Conservation (phyloP, 768 basidiomycete genomes). For the Suillus bovinus region DNA sequence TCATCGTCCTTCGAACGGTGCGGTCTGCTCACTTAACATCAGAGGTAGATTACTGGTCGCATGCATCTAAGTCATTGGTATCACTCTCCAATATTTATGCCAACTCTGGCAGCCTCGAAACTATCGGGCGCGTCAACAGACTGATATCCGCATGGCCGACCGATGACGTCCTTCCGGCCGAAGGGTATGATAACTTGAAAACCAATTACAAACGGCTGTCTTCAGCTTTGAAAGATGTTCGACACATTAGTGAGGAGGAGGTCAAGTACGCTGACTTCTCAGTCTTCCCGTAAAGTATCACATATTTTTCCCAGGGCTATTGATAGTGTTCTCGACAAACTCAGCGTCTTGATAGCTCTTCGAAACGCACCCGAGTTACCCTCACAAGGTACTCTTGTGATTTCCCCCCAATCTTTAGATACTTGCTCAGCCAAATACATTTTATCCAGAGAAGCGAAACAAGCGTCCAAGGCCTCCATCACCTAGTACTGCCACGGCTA, state of each 20-base stretch:
- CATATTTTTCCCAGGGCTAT: slow-evolving; percentile 52
- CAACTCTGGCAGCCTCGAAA: slow-evolving; percentile 50
- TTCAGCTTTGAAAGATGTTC: slow-evolving; percentile 64
- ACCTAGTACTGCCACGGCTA: slow-evolving; percentile 54
- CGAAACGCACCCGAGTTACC: slow-evolving; percentile 66
- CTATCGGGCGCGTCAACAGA: slow-evolving; percentile 72
- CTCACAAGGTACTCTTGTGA: slow-evolving; percentile 49
- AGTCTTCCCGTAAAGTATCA: slow-evolving; percentile 7
- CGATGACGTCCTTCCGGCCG: slow-evolving; percentile 66
- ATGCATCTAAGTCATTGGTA: slow-evolving; percentile 59
- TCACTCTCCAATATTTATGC: slow-evolving; percentile 55
- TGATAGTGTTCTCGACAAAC: slow-evolving; percentile 67
- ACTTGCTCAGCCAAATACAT: slow-evolving; percentile 10
- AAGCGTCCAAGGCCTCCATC: slow-evolving; percentile 76
- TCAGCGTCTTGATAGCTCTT: slow-evolving; percentile 70
- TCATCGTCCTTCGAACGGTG: not conserved
- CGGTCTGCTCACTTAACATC: slow-evolving; percentile 13
- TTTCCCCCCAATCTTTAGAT: not conserved
- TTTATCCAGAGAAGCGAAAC: slow-evolving; percentile 62
- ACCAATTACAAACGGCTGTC: slow-evolving; percentile 61
- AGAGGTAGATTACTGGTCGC: slow-evolving; percentile 82
- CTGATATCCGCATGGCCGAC: slow-evolving; percentile 69
- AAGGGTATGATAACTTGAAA: slow-evolving; percentile 67
- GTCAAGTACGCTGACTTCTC: slow-evolving; percentile 47
- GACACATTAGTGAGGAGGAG: slow-evolving; percentile 59